phyloP scores from a whole-genome alignment of 495 filamentous ascomycete species.

The Talaromyces wortmannii region DNA sequence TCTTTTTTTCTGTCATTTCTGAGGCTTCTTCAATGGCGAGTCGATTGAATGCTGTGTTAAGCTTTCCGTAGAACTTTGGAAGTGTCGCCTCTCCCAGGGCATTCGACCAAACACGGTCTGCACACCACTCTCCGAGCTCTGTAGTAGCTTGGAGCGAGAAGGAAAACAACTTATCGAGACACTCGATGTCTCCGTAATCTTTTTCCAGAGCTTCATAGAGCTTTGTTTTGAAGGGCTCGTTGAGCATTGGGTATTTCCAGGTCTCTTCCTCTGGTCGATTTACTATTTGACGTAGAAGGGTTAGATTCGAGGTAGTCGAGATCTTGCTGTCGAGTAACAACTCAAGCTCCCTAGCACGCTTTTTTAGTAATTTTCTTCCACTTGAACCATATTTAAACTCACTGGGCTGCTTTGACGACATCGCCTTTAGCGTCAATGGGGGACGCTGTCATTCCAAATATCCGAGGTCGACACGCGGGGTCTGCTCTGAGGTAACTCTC shows the following conservation, averaged over 20 bases:
- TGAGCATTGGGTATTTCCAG: conserved; percentile 48
- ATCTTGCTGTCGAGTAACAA: conserved; percentile 72
- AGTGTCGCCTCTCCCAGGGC: conserved; percentile 61
- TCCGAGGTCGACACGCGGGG: conserved; percentile 53
- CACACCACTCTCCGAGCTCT: conserved; percentile 77
- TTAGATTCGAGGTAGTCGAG: conserved; percentile 66
- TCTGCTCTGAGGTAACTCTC: conserved; percentile 63
- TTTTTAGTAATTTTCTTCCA: conserved; percentile 4
- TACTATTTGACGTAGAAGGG: conserved; percentile 51
- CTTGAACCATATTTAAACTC: conserved; percentile 7
- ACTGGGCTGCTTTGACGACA: conserved; percentile 59
- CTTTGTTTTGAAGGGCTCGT: conserved; percentile 50
- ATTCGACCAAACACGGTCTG: conserved; percentile 74
- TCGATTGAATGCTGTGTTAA: conserved; percentile 29
- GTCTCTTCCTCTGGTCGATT: conserved; percentile 54
- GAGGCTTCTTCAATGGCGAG: conserved; percentile 3
- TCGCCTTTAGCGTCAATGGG: conserved; percentile 82
- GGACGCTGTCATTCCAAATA: conserved; percentile 97
- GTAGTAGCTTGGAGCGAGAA: conserved; percentile 52
- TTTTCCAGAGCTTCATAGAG: conserved; percentile 52
- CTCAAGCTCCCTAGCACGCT: conserved; percentile 58
- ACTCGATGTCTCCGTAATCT: conserved; percentile 47
- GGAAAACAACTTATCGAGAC: conserved; percentile 52
- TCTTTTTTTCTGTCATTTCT: conserved; percentile 20
- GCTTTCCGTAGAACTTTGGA: conserved; percentile 54